Evolutionary conservation across 1,284 basidiomycete genomes (phyloP).

Genomic region (Papiliotrema fonsecae): DNA sequence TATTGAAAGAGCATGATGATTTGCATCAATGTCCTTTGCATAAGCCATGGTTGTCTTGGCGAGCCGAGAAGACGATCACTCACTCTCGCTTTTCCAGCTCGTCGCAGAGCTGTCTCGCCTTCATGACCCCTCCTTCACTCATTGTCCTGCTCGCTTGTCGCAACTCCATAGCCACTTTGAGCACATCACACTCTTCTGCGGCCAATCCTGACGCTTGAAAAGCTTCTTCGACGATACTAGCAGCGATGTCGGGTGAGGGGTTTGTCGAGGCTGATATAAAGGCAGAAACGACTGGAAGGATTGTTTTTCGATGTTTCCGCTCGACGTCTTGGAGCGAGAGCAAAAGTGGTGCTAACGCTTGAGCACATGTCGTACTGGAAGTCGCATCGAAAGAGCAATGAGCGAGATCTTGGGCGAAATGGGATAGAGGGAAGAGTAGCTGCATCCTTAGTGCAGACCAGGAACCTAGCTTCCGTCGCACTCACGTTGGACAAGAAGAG

Average conservation of each 20-base stretch:
- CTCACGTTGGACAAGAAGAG: constrained; percentile 36
- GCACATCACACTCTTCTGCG: constrained; percentile 12
- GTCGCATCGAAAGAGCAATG: constrained; percentile 8
- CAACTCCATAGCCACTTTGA: constrained; percentile 21
- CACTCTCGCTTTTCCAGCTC: constrained; percentile 42
- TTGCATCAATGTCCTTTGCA: constrained; percentile 34
- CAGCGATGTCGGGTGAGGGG: not conserved
- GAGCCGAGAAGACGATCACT: constrained; percentile 6
- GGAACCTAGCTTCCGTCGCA: not conserved
- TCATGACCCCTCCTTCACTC: constrained; percentile 19
- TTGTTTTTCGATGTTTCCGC: constrained; percentile 22
- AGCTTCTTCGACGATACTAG: constrained; percentile 4
- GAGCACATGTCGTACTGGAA: not conserved
- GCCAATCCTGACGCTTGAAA: constrained; percentile 1
- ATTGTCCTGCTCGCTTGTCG: constrained; percentile 15
- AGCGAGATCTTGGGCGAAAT: constrained; percentile 22
- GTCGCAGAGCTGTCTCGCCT: constrained; percentile 20
- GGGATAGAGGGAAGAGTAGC: constrained; percentile 26
- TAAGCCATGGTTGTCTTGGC: not conserved
- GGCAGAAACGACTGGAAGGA: constrained; percentile 17
- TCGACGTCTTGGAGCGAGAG: constrained; percentile 25
- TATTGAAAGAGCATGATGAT: constrained; percentile 30
- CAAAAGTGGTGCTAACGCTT: constrained; percentile 13
- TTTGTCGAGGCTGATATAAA: constrained; percentile 1
- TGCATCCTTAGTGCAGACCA: too few relatives aligned